Base-by-base conservation (phyloP, 164 flowering plant genomes). In the Vitis labrusca region DNA sequence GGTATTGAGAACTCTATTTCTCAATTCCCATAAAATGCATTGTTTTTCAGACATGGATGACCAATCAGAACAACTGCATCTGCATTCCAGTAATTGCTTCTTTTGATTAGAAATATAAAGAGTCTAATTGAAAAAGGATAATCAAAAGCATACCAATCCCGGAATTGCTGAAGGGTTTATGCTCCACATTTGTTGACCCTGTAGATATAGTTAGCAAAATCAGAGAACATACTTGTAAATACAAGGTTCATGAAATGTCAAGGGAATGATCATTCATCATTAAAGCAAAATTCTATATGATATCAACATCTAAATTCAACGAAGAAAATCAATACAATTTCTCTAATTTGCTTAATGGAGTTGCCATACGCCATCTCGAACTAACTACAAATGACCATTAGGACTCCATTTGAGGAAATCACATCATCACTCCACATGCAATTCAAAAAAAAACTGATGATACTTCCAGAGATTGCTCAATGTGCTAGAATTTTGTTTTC, bases 111-210 rank as follows among this genome's bases (percentile, higher is more conserved):
- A 63, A 32, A 8, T 55, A 8, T 23, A 11, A 23, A 52, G 3
- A 16, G 61, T 5, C 16, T 16, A 29, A 62, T 10, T 37, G 3
- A 19, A 68, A 5, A 14, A 44, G 64, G 19, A 37, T 47, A 48
- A 13, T 58, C 3, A 50, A 50, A 67, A 57, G 52, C 85, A 70
- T 81, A 90, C 91, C 89, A 90, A 23, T 77, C 77, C 88, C 53
- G 90, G 85, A 37, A 64, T 71, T 47, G 54, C 77, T 61, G 85
- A 82, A 37, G 89, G 88, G 59, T 86, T 83, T 67, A 60, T 57
- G 55, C n/a, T 58, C 73, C 65, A 76, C 49, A 55, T 61, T 68
- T 73, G 72, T 50, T 59, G 79, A 11, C 65, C 71, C 93, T 90
- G 89, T 65, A 65, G 57, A 71, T 16, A 44, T 65, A 65, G 57